Percentiles rank a stretch among this genome's conserved stretches.
Conservation (phyloP, 2,329 filamentous ascomycete species). For the Diaporthe citri region DNA sequence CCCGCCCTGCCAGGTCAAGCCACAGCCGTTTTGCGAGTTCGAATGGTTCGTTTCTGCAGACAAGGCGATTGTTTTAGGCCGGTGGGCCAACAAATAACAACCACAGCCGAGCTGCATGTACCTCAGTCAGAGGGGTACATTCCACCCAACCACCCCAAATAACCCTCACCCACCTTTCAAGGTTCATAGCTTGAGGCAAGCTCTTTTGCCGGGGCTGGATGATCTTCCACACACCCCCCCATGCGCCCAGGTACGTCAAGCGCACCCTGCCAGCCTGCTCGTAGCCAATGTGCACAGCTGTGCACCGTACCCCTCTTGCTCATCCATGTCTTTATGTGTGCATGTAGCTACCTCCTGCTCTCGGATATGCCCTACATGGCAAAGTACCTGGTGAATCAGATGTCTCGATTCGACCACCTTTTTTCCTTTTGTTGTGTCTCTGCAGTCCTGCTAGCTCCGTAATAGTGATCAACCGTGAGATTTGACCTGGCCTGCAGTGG, state of each 20-base stretch:
- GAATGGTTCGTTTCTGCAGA: conserved; percentile 12
- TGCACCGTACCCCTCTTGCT: background rate
- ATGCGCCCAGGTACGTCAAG: conserved; percentile 26
- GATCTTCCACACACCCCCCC: conserved; percentile 16
- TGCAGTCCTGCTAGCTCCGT: conserved; percentile 22
- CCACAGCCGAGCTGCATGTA: conserved; percentile 3
- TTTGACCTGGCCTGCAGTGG: conserved; percentile 7
- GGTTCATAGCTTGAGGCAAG: conserved; percentile 28
- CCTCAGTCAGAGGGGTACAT: conserved; percentile 14
- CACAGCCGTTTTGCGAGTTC: background rate
- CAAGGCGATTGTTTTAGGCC: conserved; percentile 18
- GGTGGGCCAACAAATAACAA: background rate
- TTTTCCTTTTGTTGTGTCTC: conserved; percentile 27
- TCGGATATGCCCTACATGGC: conserved; percentile 27
- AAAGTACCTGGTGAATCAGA: conserved; percentile 30
- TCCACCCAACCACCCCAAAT: conserved; percentile 29
- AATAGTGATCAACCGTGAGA: conserved; percentile 17
- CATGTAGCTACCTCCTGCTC: conserved; percentile 14
- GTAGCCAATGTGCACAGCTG: conserved; percentile 19
- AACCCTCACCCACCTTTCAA: conserved; percentile 22
- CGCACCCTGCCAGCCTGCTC: background rate
- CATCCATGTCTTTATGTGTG: conserved; percentile 9
- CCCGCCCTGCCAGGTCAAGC: conserved; percentile 11
- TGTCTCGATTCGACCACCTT: conserved; percentile 26
- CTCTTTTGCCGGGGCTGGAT: conserved; percentile 18